Conservation (phyloP, 139 green algal species). For the Micractinium conductrix region DNA sequence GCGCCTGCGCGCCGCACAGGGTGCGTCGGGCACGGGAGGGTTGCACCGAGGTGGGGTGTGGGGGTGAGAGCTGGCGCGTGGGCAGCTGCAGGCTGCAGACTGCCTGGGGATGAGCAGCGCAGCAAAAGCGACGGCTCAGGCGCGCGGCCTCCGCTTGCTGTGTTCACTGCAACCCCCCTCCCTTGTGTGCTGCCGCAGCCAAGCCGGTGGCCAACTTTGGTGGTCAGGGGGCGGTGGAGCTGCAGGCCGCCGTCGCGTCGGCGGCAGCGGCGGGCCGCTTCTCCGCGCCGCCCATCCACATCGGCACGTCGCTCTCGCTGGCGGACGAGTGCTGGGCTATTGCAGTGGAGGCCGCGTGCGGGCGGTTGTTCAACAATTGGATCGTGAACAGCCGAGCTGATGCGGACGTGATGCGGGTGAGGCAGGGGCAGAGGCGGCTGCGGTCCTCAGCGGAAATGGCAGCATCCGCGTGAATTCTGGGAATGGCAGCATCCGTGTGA, state of each 20-base stretch:
- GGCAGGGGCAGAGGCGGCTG: neutral
- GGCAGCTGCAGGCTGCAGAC: neutral
- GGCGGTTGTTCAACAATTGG: neutral
- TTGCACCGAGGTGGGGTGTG: neutral
- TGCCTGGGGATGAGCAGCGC: too few species aligned
- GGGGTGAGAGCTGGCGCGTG: neutral
- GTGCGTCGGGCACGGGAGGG: neutral
- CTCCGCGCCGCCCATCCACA: slow-evolving; percentile 39
- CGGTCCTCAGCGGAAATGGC: too few species aligned
- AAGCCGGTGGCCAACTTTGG: slow-evolving; percentile 34
- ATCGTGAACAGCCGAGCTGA: slow-evolving; percentile 1
- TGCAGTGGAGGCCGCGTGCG: slow-evolving; percentile 37
- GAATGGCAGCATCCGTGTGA: too few species aligned
- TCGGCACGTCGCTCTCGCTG: slow-evolving; percentile 42
- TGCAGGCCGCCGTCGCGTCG: slow-evolving; percentile 13
- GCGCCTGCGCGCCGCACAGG: neutral
- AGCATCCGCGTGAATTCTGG: too few species aligned
- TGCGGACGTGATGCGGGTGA: neutral
- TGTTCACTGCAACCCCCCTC: neutral
- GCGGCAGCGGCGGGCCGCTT: slow-evolving; percentile 28
- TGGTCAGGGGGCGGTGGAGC: neutral
- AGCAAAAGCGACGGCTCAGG: too few species aligned
- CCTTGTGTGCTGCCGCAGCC: neutral
- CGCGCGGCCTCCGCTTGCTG: neutral
- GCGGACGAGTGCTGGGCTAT: slow-evolving; percentile 38